A percentile compares a stretch with the other conserved stretches of the same genome.
Conservation (phyloP, 176 grass and related monocot genomes). For the Sorghum bicolor region Sorghum_bicolor_NCBIv3 NC_012871.2:66053001-66053500, state of each 20-base stretch:
- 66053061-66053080: neutral
- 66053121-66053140: slow-evolving; percentile 6
- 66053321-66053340: slow-evolving; percentile 86
- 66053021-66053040: neutral
- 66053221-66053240: slow-evolving; percentile 70
- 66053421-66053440: slow-evolving; percentile 78
- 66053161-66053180: slow-evolving; percentile 72
- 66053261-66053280: slow-evolving; percentile 84
- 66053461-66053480: slow-evolving; percentile 77
- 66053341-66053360: slow-evolving; percentile 96
- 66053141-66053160: slow-evolving; percentile 74
- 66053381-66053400: slow-evolving; percentile 99
- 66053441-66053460: slow-evolving; percentile 89
- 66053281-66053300: slow-evolving; percentile 62
- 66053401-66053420: slow-evolving; percentile 94
- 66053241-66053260: slow-evolving; percentile 91
- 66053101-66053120: slow-evolving; percentile 28
- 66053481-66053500: slow-evolving; percentile 85
- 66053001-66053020: neutral
- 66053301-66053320: slow-evolving; percentile 89
- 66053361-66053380: slow-evolving; percentile 96
- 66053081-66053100: neutral
- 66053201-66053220: slow-evolving; percentile 68
- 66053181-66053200: slow-evolving; percentile 60
- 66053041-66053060: neutral